A percentile compares a stretch with the other conserved stretches of the same genome.
Evolutionary conservation across 441 rosid species (phyloP).

Genomic region (Pelargonium cotyledonis): DNA sequence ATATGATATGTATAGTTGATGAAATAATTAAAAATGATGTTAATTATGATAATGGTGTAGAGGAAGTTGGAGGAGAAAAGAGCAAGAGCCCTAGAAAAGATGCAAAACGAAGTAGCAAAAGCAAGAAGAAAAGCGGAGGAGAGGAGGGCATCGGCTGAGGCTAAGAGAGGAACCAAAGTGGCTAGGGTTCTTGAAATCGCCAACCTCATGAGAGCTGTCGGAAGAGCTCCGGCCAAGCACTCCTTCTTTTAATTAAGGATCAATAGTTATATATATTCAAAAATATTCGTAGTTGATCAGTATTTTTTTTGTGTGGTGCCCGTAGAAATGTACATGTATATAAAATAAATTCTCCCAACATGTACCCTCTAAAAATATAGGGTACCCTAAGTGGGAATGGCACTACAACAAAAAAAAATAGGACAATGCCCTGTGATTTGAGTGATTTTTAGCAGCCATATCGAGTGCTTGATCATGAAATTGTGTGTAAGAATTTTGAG

Average conservation of each 20-base stretch:
- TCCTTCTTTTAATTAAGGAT: constrained; percentile 43
- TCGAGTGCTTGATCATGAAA: too few relatives aligned
- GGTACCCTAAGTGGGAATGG: too few relatives aligned
- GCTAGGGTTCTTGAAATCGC: constrained; percentile 67
- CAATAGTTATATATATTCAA: background rate
- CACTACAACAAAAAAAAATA: too few relatives aligned
- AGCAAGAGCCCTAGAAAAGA: constrained; percentile 79
- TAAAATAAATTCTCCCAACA: too few relatives aligned
- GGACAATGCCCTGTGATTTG: too few relatives aligned
- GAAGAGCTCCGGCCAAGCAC: constrained; percentile 70
- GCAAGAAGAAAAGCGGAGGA: constrained; percentile 88
- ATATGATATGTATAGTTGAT: background rate
- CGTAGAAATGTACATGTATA: too few relatives aligned
- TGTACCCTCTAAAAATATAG: too few relatives aligned
- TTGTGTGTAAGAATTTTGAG: too few relatives aligned
- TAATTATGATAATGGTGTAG: constrained; percentile 29
- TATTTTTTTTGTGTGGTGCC: too few relatives aligned
- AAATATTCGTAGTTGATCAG: too few relatives aligned
- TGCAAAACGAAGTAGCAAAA: constrained; percentile 74
- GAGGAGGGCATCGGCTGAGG: constrained; percentile 84
- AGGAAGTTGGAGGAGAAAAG: constrained; percentile 92
- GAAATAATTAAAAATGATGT: background rate
- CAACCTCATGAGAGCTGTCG: constrained; percentile 89
- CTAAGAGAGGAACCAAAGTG: constrained; percentile 69
- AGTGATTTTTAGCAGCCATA: too few relatives aligned